Evolutionary conservation across 2,329 filamentous ascomycete species (phyloP).

Genomic region (Tetracladium maxilliforme): DNA sequence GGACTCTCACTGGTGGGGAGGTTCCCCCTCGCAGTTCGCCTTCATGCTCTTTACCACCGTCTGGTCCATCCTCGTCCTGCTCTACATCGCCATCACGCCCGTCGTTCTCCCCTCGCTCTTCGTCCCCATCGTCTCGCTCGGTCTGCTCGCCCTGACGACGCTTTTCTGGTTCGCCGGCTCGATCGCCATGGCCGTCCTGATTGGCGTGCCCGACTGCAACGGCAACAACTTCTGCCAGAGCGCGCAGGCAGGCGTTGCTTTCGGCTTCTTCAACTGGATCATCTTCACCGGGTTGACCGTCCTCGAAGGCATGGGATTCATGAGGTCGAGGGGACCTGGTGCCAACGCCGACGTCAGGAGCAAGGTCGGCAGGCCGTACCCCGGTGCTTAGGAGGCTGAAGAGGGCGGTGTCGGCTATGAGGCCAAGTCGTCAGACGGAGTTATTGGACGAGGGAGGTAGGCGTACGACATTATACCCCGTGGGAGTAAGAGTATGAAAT

Average conservation of each 20-base stretch:
- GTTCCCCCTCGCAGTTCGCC: conserved; percentile 42
- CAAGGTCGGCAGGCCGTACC: no score
- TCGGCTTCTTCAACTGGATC: conserved; percentile 50
- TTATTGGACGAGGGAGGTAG: no score
- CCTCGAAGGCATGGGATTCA: conserved; percentile 27
- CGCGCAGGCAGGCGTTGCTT: conserved; percentile 47
- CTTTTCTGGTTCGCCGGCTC: conserved; percentile 87
- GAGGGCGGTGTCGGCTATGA: no score
- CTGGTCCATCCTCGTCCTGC: conserved; percentile 60
- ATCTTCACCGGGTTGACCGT: conserved; percentile 31
- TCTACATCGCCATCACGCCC: conserved; percentile 56
- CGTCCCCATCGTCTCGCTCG: conserved; percentile 51
- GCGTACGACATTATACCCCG: no score
- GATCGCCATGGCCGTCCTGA: conserved; percentile 55
- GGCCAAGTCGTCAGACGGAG: no score
- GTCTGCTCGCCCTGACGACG: conserved; percentile 56
- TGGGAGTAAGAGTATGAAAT: no score
- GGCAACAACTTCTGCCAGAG: conserved; percentile 39
- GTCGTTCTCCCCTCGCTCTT: conserved; percentile 43
- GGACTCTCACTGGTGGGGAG: conserved; percentile 15
- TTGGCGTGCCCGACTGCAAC: conserved; percentile 40
- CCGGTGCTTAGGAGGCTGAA: no score
- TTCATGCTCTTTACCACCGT: conserved; percentile 70
- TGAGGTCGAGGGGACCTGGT: conserved; percentile 23
- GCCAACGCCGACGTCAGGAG: conserved; percentile 9